Base-by-base conservation (phyloP, 345 rosid genomes). In the Populus deltoides region DNA sequence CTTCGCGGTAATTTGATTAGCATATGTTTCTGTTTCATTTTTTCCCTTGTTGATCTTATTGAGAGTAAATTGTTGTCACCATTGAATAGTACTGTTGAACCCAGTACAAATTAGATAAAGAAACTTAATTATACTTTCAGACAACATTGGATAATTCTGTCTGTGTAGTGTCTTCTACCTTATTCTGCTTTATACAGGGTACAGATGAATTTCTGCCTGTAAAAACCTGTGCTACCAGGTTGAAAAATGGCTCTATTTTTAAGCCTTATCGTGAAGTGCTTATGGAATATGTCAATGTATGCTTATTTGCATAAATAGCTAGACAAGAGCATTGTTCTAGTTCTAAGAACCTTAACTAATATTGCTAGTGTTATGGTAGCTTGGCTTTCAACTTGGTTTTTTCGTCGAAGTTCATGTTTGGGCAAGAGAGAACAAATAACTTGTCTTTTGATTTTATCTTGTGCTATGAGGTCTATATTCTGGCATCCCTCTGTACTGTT, bases 1-100 rank as follows among this genome's bases (percentile, higher is more conserved):
- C 96, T 95, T 81, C 94, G 97, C 0, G 98, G 99, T 95, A 90
- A 85, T 81, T 63, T 78, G 43, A 53, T 7, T 17, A 15, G 35
- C 15, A 12, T 33, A 27, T 36, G 27, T 35, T 63, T 49, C 17
- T 78, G 62, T 57, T 45, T 13, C 41, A 1, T 47, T 13, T 1
- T 45, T 27, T 38, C n/a, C 24, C 22, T 73, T 68, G 22, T 31
- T 36, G 43, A 41, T 61, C 68, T 61, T 12, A 11, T 39, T 36
- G 3, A 31, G 6, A 31, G 2, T 73, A 15, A 73, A 22, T 38
- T 38, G 7, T 41, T 41, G 35, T 68, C 57, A 41, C 41, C n/a
- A 22, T 31, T 27, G 15, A 43, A 10, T 12, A 31, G 65, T 53
- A 3, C 29, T 68, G 16, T 27, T 24, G 17, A 74, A 22, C 11